phyloP scores from a whole-genome alignment of 495 filamentous ascomycete species.

The Beverwykella pulmonaria region DNA sequence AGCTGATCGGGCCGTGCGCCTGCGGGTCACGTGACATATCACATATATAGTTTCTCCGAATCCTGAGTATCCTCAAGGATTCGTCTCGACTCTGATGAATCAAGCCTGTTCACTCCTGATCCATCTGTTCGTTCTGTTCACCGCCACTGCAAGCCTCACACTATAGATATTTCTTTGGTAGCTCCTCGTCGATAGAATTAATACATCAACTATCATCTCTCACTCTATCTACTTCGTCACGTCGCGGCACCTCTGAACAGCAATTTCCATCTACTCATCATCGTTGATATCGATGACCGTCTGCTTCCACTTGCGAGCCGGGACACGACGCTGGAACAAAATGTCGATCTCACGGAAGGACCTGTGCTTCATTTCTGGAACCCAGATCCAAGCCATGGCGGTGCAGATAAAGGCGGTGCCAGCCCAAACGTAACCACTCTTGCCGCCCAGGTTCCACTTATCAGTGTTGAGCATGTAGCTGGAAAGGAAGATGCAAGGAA shows the following conservation, averaged over 20 bases:
- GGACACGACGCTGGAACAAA: constrained; percentile 56
- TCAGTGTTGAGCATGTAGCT: constrained; percentile 55
- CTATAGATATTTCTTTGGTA: no score
- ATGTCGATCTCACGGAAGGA: constrained; percentile 59
- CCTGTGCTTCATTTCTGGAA: constrained; percentile 56
- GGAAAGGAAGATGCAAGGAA: constrained; percentile 58
- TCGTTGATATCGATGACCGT: constrained; percentile 56
- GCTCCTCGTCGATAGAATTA: no score
- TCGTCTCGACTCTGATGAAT: no score
- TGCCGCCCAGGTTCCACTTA: constrained; percentile 52
- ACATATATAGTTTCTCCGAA: no score
- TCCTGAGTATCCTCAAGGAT: no score
- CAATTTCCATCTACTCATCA: constrained; percentile 47
- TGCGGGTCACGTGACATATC: no score
- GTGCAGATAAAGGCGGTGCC: constrained; percentile 46
- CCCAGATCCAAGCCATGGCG: constrained; percentile 35
- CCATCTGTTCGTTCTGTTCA: no score
- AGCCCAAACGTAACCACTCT: constrained; percentile 57
- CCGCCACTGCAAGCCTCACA: no score
- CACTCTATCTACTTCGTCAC: no score
- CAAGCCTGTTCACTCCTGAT: no score
- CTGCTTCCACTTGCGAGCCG: constrained; percentile 58
- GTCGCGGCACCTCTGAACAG: constrained; percentile 1
- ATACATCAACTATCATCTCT: no score
- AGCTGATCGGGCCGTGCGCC: no score